A percentile compares a stretch with the other conserved stretches of the same genome.
These are phyloP conservation scores for Panus rudis DNA, from an alignment of 768 basidiomycete genomes.

Conservation along the genomic window DNA sequence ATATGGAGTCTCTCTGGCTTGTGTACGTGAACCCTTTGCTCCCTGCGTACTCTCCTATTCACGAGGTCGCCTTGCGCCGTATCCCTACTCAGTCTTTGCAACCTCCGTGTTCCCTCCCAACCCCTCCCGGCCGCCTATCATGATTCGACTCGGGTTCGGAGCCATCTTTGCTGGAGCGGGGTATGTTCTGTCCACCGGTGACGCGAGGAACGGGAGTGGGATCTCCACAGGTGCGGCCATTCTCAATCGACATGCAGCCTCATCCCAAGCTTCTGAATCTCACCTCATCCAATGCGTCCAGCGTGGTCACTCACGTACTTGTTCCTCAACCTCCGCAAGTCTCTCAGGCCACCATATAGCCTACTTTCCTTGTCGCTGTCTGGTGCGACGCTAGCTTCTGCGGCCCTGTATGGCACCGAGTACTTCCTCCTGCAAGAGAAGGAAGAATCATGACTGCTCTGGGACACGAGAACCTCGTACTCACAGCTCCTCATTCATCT, in stretches of 20 bases:
- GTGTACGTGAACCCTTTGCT: constrained; percentile 1
- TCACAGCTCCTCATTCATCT: no score
- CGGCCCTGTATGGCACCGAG: constrained; percentile 19
- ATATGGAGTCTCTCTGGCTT: constrained; percentile 7
- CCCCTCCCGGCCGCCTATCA: constrained; percentile 33
- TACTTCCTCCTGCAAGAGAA: constrained; percentile 14
- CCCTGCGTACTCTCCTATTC: neutral
- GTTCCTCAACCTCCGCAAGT: constrained; percentile 30
- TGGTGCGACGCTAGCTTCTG: constrained; percentile 20
- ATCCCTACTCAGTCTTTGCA: constrained; percentile 25
- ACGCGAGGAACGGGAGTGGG: constrained; percentile 37
- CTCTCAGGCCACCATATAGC: constrained; percentile 25
- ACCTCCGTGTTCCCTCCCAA: constrained; percentile 31
- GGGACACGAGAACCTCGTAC: no score
- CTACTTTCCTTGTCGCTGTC: constrained; percentile 28
- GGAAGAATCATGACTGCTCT: no score
- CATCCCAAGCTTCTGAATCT: neutral
- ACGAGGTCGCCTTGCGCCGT: neutral
- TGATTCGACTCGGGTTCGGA: constrained; percentile 37
- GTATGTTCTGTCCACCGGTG: constrained; percentile 34
- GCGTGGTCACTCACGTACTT: constrained; percentile 44
- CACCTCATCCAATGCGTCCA: constrained; percentile 9
- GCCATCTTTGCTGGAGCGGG: constrained; percentile 38
- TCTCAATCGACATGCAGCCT: neutral
- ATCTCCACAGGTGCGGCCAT: constrained; percentile 31